Base-by-base conservation (phyloP, 2,329 filamentous ascomycete species). In the Colletotrichum cordylinicola region DNA sequence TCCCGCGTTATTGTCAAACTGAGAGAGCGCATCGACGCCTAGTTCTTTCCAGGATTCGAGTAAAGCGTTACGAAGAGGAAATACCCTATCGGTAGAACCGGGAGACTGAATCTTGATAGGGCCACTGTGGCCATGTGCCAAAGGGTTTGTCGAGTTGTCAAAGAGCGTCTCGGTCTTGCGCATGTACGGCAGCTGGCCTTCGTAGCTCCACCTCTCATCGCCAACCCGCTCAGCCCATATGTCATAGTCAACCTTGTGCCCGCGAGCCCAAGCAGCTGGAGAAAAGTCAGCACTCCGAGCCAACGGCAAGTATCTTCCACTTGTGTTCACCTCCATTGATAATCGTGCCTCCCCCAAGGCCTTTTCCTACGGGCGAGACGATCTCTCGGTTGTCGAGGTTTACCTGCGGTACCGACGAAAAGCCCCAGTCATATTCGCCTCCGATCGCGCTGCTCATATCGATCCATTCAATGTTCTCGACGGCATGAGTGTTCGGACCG, bases 171-270 rank as follows among this genome's bases (percentile, higher is more conserved):
- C 48, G 4, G 65, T 55, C 52, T 81, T 81, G 69, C 48, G 29
- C 65, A 89, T 85, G 80, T 87, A 91, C 3, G 86, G 86, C 18
- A 87, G 81, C 52, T 90, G 83, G 12, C 84, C 84, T 5, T 87
- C 80, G 73, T 87, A 88, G 73, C 84, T 85, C 84, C 89, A 91
- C 3, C 82, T 80, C 2, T 83, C 61, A 69, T 90, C 87, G 1
- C 64, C 62, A 29, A 82, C 78, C 16, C 79, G 27, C 15, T 79
- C 39, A 10, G 80, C 68, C 88, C 88, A 90, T 62, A 84, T 81
- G 24, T 90, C 83, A 74, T 86, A 90, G 76, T 89, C 88, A 5
- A 80, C 79, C 5, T 81, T 80, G 33, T 84, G 82, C 2, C 87
- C 88, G 29, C 88, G 86, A n/a, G 85, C 85, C 82, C 87, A 88